phyloP scores from a whole-genome alignment of 2,329 filamentous ascomycete species.

The Calonectria henricotiae region DNA sequence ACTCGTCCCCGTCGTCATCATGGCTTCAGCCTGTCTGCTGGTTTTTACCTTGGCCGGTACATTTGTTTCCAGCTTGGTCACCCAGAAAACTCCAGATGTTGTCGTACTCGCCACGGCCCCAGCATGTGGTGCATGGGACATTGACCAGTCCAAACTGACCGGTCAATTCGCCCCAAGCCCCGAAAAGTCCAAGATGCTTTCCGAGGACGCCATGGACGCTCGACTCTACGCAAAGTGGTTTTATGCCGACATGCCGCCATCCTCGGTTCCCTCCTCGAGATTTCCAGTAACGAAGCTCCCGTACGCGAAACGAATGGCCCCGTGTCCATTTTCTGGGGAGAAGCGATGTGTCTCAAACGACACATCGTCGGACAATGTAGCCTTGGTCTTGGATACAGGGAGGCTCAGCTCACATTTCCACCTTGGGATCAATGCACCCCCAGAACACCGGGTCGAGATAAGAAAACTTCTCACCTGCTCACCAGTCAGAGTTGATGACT shows the following conservation, averaged over 20 bases:
- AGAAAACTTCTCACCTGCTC: not conserved
- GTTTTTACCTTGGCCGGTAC: not conserved
- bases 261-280: not conserved
- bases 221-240: slow-evolving; percentile 19
- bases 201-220: not conserved
- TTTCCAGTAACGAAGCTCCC: slow-evolving; percentile 2
- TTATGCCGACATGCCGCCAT: slow-evolving; percentile 13
- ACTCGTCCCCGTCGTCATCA: not conserved
- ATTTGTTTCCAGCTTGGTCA: not conserved
- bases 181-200: not conserved
- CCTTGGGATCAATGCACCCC: not conserved
- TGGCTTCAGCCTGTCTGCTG: not conserved
- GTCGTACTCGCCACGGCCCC: slow-evolving; percentile 4
- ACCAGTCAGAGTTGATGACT: not conserved
- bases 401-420: slow-evolving; percentile 5
- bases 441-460: not conserved
- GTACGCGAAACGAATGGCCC: not conserved
- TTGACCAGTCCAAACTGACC: not conserved
- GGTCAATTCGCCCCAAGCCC: not conserved
- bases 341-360: slow-evolving; percentile 2
- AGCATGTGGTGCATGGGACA: slow-evolving; percentile 9
- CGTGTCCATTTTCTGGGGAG: not conserved
- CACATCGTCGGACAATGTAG: not conserved
- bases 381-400: not conserved
- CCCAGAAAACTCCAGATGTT: slow-evolving; percentile 1